Evolutionary conservation across 2,329 filamentous ascomycete genomes (phyloP).

Genomic region (Colletotrichum sidae): DNA sequence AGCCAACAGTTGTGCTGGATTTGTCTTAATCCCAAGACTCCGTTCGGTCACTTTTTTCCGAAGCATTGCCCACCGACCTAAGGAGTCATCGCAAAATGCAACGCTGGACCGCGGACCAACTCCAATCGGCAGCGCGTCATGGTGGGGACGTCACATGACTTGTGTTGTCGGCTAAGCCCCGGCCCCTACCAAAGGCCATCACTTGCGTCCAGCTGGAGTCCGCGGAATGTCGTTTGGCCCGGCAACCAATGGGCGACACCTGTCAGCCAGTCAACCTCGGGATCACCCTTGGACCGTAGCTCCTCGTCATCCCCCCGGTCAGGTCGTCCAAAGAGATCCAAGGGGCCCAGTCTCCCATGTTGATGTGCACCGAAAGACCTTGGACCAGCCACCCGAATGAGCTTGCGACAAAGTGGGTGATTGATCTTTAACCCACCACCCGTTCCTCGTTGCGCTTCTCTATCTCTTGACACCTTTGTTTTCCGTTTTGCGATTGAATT

Average conservation of each 20-base stretch:
- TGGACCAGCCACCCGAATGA: conserved; percentile 36
- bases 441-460: conserved; percentile 11
- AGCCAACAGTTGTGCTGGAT: background rate
- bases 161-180: conserved; percentile 9
- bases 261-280: conserved; percentile 34
- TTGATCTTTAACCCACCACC: conserved; percentile 26
- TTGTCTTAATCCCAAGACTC: conserved; percentile 2
- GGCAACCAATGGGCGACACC: conserved; percentile 39
- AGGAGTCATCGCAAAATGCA: conserved; percentile 33
- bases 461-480: conserved; percentile 10
- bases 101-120: conserved; percentile 20
- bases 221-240: conserved; percentile 21
- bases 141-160: conserved; percentile 25
- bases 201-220: background rate
- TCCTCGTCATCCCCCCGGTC: conserved; percentile 24
- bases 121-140: conserved; percentile 11
- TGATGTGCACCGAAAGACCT: conserved; percentile 15
- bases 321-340: too few species aligned
- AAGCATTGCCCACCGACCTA: conserved; percentile 13
- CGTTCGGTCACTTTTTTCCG: conserved; percentile 16
- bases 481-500: background rate
- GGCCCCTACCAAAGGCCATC: background rate
- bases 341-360: conserved; percentile 12
- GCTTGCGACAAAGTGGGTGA: conserved; percentile 29
- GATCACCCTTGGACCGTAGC: conserved; percentile 31